These are phyloP conservation scores for Citrus australasica DNA, from an alignment of 345 rosid genomes.

Conservation along the genomic window DNA sequence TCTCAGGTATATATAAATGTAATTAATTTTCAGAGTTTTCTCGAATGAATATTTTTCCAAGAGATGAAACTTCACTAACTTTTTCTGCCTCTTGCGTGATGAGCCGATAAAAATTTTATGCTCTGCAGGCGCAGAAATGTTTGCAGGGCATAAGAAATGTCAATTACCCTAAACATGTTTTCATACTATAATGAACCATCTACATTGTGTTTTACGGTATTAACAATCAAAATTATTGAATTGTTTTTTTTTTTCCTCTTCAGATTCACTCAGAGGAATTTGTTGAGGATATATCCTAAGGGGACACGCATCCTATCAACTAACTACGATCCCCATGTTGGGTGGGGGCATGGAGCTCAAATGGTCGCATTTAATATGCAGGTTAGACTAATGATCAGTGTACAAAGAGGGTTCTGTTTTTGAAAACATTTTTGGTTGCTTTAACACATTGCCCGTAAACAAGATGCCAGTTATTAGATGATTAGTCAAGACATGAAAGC, in stretches of 20 bases:
- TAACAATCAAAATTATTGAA: background rate
- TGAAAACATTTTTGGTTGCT: background rate
- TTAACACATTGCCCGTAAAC: background rate
- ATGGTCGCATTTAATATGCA: constrained; percentile 99
- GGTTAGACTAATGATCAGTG: constrained; percentile 29
- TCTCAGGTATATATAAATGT: constrained; percentile 35
- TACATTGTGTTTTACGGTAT: background rate
- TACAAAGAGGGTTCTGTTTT: background rate
- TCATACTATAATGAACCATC: background rate
- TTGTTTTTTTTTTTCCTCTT: background rate
- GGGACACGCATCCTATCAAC: constrained; percentile 71
- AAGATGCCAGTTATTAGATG: background rate
- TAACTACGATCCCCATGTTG: constrained; percentile 74
- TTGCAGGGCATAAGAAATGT: background rate
- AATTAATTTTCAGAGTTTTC: background rate
- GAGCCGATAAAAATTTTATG: background rate
- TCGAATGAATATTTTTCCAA: background rate
- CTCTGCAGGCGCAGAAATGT: background rate
- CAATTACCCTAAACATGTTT: background rate
- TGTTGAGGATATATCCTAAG: constrained; percentile 80
- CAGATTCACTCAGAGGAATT: constrained; percentile 76
- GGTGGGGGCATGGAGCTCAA: constrained; percentile 97
- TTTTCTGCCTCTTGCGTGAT: background rate
- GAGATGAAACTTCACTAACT: background rate
- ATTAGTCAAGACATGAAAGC: background rate